A percentile compares a stretch with the other conserved stretches of the same genome.
These are phyloP conservation scores for Agrocybe chaxingu DNA, from an alignment of 768 basidiomycete species.

Conservation along the genomic window DNA sequence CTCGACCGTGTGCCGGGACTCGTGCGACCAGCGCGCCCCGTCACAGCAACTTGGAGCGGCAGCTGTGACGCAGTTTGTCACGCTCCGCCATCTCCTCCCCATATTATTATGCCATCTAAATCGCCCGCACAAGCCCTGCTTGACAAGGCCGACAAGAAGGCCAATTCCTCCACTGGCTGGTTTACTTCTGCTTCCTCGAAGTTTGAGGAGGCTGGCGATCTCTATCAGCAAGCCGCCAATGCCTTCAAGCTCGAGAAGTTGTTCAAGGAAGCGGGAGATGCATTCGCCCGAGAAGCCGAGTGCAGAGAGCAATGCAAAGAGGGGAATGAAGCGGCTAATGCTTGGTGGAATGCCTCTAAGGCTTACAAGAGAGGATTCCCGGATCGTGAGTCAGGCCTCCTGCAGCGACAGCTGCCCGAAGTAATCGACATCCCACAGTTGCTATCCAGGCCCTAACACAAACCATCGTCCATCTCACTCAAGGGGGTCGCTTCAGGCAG, in stretches of 20 bases:
- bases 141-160: conserved; percentile 93
- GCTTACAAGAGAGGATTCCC: conserved; percentile 88
- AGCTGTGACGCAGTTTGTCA: conserved; percentile 11
- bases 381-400: conserved; percentile 55
- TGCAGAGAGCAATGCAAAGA: conserved; percentile 89
- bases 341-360: conserved; percentile 98
- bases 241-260: conserved; percentile 88
- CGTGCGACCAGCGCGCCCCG: no score
- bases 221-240: conserved; percentile 94
- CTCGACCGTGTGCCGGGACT: no score
- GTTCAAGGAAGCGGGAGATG: conserved; percentile 90
- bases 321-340: conserved; percentile 91
- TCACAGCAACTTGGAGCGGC: conserved; percentile 1
- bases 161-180: conserved; percentile 80
- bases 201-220: conserved; percentile 93
- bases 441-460: conserved; percentile 85
- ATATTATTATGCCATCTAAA: conserved; percentile 60
- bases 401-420: conserved; percentile 9
- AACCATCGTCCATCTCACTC: conserved; percentile 79
- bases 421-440: conserved; percentile 45
- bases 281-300: conserved; percentile 91
- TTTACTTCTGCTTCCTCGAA: conserved; percentile 82
- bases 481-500: conserved; percentile 89
- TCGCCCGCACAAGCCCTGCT: conserved; percentile 73
- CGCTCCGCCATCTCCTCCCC: conserved; percentile 14